A percentile compares a stretch with the other conserved stretches of the same genome.
Evolutionary conservation across 1,284 basidiomycete species (phyloP).

Genomic region (Leccinum variabile): DNA sequence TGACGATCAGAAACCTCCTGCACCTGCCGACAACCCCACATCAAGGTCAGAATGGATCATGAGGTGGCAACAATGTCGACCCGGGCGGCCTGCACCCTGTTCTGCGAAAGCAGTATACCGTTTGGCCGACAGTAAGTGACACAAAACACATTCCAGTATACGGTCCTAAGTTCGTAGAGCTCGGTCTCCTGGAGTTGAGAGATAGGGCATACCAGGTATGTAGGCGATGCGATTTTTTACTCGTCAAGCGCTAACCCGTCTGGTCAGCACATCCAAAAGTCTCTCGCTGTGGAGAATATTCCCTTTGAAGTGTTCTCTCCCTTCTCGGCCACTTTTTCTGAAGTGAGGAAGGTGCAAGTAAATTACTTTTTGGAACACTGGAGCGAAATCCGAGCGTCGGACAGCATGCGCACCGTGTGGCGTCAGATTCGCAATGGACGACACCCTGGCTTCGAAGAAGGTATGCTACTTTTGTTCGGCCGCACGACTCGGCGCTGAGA

Average conservation of each 20-base stretch:
- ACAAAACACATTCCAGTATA: neutral
- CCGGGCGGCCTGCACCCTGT: conserved; percentile 71
- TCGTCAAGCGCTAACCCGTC: neutral
- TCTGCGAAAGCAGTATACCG: conserved; percentile 88
- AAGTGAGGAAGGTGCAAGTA: conserved; percentile 82
- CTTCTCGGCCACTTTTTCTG: conserved; percentile 80
- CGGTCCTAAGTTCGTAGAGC: conserved; percentile 43
- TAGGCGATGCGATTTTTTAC: conserved; percentile 24
- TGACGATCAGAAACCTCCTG: conserved; percentile 20
- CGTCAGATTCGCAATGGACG: conserved; percentile 76
- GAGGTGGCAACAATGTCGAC: conserved; percentile 59
- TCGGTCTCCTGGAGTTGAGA: conserved; percentile 68
- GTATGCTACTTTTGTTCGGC: conserved; percentile 35
- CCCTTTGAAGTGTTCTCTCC: conserved; percentile 85
- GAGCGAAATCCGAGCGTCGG: conserved; percentile 76
- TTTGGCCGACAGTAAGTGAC: conserved; percentile 73
- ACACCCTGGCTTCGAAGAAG: conserved; percentile 83
- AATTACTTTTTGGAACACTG: conserved; percentile 80
- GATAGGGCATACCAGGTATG: conserved; percentile 68
- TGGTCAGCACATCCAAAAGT: conserved; percentile 70
- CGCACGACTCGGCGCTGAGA: conserved; percentile 3
- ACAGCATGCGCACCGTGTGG: conserved; percentile 83
- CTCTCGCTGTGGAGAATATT: conserved; percentile 77
- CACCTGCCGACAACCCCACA: conserved; percentile 33
- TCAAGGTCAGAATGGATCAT: conserved; percentile 65